Evolutionary conservation across 768 basidiomycete species (phyloP).

Genomic region (Mycena olivaceomarginata): DNA sequence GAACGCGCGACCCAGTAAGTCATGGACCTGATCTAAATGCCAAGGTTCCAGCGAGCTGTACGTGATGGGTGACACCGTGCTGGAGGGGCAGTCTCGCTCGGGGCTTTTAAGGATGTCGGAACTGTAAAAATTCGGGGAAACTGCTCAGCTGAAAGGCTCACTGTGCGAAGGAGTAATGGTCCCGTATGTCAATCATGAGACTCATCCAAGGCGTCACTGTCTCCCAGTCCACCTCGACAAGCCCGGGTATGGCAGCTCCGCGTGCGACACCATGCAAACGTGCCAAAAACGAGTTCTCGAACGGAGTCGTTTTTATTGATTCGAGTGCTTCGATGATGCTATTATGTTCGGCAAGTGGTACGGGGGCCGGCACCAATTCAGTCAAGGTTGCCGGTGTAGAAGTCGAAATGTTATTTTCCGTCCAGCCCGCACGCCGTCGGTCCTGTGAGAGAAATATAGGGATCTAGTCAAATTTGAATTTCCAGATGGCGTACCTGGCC

Average conservation of each 20-base stretch:
- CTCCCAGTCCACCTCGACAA: slow-evolving; percentile 85
- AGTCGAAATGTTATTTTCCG: slow-evolving; percentile 46
- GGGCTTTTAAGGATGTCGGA: slow-evolving; percentile 64
- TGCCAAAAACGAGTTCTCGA: slow-evolving; percentile 79
- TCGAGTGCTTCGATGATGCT: slow-evolving; percentile 70
- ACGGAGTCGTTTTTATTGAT: slow-evolving; percentile 77
- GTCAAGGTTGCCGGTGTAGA: slow-evolving; percentile 50
- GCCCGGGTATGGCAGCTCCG: slow-evolving; percentile 53
- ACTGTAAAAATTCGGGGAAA: slow-evolving; percentile 9
- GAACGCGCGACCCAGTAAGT: slow-evolving; percentile 79
- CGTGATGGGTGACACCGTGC: slow-evolving; percentile 71
- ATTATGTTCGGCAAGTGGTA: slow-evolving; percentile 50
- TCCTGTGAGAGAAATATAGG: slow-evolving; percentile 51
- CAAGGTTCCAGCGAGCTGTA: slow-evolving; percentile 76
- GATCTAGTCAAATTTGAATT: neutral
- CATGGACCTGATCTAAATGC: slow-evolving; percentile 84
- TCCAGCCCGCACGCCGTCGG: slow-evolving; percentile 50
- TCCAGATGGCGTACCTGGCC: slow-evolving; percentile 56
- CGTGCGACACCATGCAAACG: slow-evolving; percentile 72
- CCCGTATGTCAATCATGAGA: slow-evolving; percentile 83
- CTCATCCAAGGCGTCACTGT: slow-evolving; percentile 83
- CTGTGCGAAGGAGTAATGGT: slow-evolving; percentile 79
- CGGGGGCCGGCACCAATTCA: slow-evolving; percentile 55
- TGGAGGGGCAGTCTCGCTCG: slow-evolving; percentile 65
- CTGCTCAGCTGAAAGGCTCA: slow-evolving; percentile 55